A percentile compares a stretch with the other conserved stretches of the same genome.
These are phyloP conservation scores for Amanita pallidorosea DNA, from an alignment of 768 basidiomycete genomes.

Conservation along the genomic window DNA sequence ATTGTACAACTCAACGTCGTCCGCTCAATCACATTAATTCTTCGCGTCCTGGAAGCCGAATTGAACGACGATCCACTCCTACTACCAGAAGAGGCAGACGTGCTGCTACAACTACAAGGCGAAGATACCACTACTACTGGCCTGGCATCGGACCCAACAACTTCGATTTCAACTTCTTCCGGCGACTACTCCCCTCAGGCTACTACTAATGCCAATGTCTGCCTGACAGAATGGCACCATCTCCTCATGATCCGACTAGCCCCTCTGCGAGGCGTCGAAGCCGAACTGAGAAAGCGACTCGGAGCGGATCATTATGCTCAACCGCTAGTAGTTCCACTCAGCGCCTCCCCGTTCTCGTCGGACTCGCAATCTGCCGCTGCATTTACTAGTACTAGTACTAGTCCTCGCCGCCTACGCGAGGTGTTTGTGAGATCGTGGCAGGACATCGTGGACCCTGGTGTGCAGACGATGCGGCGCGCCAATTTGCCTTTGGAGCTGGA, in stretches of 20 bases:
- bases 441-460: conserved; percentile 26
- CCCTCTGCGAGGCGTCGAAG: conserved; percentile 51
- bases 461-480: not conserved
- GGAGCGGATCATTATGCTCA: conserved; percentile 34
- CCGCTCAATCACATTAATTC: conserved; percentile 55
- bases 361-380: no score
- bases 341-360: conserved; percentile 41
- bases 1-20: conserved; percentile 77
- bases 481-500: conserved; percentile 15
- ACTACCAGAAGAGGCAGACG: not conserved
- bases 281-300: conserved; percentile 50
- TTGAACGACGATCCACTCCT: conserved; percentile 24
- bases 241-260: conserved; percentile 49
- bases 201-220: not conserved
- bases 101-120: not conserved
- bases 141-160: no score
- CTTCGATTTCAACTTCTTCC: no score
- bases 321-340: conserved; percentile 19
- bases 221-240: conserved; percentile 42
- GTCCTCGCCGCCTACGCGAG: conserved; percentile 26
- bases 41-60: conserved; percentile 48
- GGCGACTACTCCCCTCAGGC: no score
- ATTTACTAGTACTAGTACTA: no score
- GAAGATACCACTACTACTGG: no score
- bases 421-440: conserved; percentile 47